Evolutionary conservation across 306 rosid species (phyloP).

Genomic region (Sechiopsis laciniata): DNA sequence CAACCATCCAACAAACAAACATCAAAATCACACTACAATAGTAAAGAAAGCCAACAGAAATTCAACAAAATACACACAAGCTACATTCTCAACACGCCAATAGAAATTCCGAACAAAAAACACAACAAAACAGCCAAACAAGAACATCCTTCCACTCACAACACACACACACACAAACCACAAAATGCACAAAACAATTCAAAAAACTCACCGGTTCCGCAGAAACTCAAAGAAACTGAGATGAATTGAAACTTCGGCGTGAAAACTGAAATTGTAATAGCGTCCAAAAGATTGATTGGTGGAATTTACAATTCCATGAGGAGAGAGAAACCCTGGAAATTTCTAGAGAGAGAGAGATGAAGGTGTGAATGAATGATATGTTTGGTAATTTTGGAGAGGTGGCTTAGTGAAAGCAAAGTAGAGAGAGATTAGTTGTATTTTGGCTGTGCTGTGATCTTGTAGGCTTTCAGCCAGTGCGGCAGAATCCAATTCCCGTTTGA

Average conservation of each 20-base stretch:
- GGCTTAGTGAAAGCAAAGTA: constrained; percentile 3
- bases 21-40: not conserved
- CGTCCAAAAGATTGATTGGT: constrained; percentile 10
- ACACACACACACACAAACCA: not conserved
- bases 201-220: not conserved
- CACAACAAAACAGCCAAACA: not conserved
- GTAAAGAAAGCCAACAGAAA: constrained; percentile 1
- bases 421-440: constrained; percentile 12
- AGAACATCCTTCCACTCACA: not conserved
- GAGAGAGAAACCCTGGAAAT: constrained; percentile 21
- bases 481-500: constrained; percentile 17
- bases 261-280: not conserved
- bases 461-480: not conserved
- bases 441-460: constrained; percentile 7
- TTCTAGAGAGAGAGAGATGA: constrained; percentile 21
- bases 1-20: not conserved
- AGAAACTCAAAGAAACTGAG: not conserved
- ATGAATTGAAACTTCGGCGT: constrained; percentile 17
- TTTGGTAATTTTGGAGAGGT: constrained; percentile 29
- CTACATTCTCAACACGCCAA: not conserved
- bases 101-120: not conserved
- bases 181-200: not conserved
- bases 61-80: not conserved
- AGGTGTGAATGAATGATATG: not conserved
- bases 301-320: constrained; percentile 7